Base-by-base conservation (phyloP, 495 filamentous ascomycete species). In the Aspergillus sclerotioniger region DNA sequence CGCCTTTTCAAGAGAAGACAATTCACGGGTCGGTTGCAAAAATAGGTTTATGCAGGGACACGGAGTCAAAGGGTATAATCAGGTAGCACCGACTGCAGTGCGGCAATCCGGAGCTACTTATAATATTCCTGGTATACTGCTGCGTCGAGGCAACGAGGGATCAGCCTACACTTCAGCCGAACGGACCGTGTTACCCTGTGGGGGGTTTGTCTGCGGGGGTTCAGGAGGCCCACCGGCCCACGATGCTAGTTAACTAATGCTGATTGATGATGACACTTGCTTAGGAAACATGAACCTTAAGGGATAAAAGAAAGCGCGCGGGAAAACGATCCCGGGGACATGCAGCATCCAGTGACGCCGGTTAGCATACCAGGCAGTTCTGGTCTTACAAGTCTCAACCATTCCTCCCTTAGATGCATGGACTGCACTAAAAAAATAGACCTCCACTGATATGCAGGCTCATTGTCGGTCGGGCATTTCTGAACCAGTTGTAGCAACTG, bases 151-250 rank as follows among this genome's bases (percentile, higher is more conserved):
- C 31, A 21, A 50, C 12, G 37, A 15, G 37, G 21, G 25, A 50
- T 50, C 25, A 53, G 53, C 28, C 33, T 54, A 32, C 32, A 46
- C 20, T 15, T 54, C 19, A 54, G 53, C 39, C 51, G 51, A 53
- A 53, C 31, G 51, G 51, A 53, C 39, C 39, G 37, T 57, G 47
- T 51, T 50, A 54, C 41, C 37, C 52, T 44, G 46, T 50, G 46
- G 54, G 29, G 54, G 35, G 41, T 13, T 44, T 51, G 46, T 45
- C 25, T 50, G 25, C 47, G 31, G 28, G 16, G 47, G 47, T 28
- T 28, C 47, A 50, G 12, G 46, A 32, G 47, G 47, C 25, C 47
- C 47, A 50, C 47, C 20, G 46, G 28, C 46, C 46, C 28, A 29
- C 19, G 20, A 29, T 28, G 8, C 21, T 47, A 47, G 6, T 9